These are phyloP conservation scores for Chionographis japonica DNA, from an alignment of 106 monocot genomes.

Conservation along the genomic window DNA sequence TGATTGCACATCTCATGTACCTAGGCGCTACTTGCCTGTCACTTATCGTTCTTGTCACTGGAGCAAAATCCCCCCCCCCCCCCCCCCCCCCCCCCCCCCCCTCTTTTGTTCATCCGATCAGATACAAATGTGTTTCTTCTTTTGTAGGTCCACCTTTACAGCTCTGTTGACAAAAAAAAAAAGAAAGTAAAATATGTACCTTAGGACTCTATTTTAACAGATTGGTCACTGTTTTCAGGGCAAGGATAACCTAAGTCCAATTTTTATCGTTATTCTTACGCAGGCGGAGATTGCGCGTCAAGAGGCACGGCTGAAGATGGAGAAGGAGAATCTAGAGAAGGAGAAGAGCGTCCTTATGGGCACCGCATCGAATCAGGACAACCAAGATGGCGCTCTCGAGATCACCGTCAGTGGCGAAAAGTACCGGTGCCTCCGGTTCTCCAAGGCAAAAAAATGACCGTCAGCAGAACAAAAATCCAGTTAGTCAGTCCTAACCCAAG, in stretches of 20 bases:
- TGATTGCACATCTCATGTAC: too few species aligned
- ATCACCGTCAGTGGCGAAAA: conserved; percentile 81
- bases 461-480: not conserved
- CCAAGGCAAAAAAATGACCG: conserved; percentile 67
- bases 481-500: too few species aligned
- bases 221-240: not conserved
- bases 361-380: conserved; percentile 72
- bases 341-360: conserved; percentile 84
- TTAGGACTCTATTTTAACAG: not conserved
- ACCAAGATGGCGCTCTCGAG: conserved; percentile 76
- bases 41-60: too few species aligned
- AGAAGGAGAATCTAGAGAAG: conserved; percentile 75
- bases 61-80: too few species aligned
- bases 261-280: not conserved
- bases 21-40: too few species aligned
- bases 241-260: too few species aligned
- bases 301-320: conserved; percentile 70
- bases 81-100: too few species aligned
- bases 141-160: too few species aligned
- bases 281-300: conserved; percentile 75
- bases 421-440: conserved; percentile 69
- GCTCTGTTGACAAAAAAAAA: not conserved
- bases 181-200: not conserved
- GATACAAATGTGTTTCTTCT: too few species aligned
- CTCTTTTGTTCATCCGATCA: too few species aligned